Evolutionary conservation across 495 filamentous ascomycete species (phyloP).

Genomic region (Neurospora sp.): DNA sequence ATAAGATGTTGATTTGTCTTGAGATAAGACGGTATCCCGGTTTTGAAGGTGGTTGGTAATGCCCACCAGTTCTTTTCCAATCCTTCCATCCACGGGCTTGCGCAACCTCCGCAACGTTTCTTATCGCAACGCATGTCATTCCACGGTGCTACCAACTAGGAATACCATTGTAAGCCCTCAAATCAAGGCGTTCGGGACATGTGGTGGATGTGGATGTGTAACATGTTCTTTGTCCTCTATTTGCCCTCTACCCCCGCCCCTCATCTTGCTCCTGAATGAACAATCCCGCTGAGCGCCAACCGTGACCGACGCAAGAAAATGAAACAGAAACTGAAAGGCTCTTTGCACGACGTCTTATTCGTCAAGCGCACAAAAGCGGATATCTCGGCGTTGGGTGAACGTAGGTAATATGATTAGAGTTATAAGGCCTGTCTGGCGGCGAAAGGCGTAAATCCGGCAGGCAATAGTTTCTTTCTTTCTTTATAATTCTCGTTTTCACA

Average conservation of each 20-base stretch:
- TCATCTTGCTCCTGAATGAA: background rate
- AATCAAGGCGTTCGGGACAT: background rate
- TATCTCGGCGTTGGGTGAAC: constrained; percentile 9
- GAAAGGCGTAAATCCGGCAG: background rate
- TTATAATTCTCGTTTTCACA: background rate
- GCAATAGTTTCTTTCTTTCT: background rate
- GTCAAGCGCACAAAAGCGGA: constrained; percentile 14
- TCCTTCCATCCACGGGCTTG: background rate
- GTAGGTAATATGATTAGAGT: background rate
- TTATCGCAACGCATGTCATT: constrained; percentile 4
- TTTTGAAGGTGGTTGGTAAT: background rate
- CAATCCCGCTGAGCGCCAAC: background rate
- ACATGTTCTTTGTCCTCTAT: background rate
- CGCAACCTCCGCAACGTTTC: background rate
- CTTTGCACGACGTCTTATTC: constrained; percentile 13
- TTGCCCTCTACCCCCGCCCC: background rate
- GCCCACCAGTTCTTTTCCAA: constrained; percentile 1
- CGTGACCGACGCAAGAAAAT: constrained; percentile 11
- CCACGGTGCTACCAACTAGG: background rate
- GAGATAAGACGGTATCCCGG: constrained; percentile 7
- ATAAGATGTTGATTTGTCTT: background rate
- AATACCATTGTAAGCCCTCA: background rate
- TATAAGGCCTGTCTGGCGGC: background rate
- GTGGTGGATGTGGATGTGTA: background rate
- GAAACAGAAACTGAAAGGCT: constrained; percentile 16